phyloP scores from a whole-genome alignment of 768 basidiomycete genomes.

The Panus rudis region DNA sequence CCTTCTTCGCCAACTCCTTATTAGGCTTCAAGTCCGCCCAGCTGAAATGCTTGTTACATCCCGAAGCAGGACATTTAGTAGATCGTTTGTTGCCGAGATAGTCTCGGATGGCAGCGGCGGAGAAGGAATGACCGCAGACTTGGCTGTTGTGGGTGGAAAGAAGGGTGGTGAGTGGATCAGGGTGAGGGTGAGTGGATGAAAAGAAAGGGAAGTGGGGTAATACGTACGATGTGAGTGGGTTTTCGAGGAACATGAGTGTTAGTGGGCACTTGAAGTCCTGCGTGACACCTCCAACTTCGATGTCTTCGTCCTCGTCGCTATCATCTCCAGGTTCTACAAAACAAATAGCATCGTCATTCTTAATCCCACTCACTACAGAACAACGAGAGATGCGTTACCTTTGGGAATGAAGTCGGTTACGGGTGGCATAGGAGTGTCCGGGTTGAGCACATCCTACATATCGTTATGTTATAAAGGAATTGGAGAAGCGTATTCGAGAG shows the following conservation, averaged over 20 bases:
- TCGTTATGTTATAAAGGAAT: neutral
- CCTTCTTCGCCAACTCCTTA: conserved; percentile 53
- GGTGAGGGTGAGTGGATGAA: neutral
- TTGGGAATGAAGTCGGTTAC: conserved; percentile 63
- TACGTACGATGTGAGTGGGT: conserved; percentile 81
- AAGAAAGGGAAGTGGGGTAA: conserved; percentile 3
- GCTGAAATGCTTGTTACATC: conserved; percentile 57
- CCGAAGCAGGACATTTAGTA: conserved; percentile 61
- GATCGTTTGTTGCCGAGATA: conserved; percentile 40
- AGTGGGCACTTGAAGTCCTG: conserved; percentile 85
- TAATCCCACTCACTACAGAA: neutral
- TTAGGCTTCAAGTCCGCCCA: conserved; percentile 45
- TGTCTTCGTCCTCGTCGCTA: conserved; percentile 80
- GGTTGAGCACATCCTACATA: conserved; percentile 57
- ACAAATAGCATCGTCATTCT: too few species aligned
- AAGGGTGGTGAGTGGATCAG: conserved; percentile 1
- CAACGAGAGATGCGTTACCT: too few species aligned
- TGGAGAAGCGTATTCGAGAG: neutral
- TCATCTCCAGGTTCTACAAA: conserved; percentile 79
- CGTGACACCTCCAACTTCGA: conserved; percentile 81
- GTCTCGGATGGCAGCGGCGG: conserved; percentile 58
- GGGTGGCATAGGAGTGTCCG: conserved; percentile 67
- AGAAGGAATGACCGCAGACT: conserved; percentile 80
- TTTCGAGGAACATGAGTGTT: conserved; percentile 52
- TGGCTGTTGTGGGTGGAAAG: conserved; percentile 31